These are phyloP conservation scores for Monosporozyma servazzii DNA, from an alignment of 805 yeast species.

Conservation along the genomic window DNA sequence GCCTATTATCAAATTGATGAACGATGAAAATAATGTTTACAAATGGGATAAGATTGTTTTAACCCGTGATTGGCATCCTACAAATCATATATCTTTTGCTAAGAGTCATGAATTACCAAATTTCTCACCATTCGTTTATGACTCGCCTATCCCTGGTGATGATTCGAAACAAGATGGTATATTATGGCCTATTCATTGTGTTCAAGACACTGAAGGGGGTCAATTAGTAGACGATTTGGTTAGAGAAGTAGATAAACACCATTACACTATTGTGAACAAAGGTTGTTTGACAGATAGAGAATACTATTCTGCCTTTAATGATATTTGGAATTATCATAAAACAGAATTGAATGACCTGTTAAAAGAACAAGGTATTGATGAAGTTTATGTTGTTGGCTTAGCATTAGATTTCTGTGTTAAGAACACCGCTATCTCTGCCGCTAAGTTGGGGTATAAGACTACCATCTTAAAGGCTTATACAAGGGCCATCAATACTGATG, in stretches of 20 bases:
- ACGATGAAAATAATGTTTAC: conserved; percentile 24
- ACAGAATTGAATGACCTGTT: conserved; percentile 56
- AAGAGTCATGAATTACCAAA: conserved; percentile 47
- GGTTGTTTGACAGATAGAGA: conserved; percentile 69
- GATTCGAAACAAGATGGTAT: conserved; percentile 33
- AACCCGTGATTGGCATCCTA: conserved; percentile 87
- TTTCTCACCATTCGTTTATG: conserved; percentile 40
- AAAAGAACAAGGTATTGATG: conserved; percentile 37
- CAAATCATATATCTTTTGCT: conserved; percentile 74
- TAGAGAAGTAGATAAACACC: conserved; percentile 29
- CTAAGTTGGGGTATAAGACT: conserved; percentile 52
- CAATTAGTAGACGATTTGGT: conserved; percentile 36
- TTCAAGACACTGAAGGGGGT: conserved; percentile 62
- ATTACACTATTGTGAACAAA: conserved; percentile 43
- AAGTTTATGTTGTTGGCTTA: conserved; percentile 68
- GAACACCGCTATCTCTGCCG: conserved; percentile 65
- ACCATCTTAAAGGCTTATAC: conserved; percentile 49
- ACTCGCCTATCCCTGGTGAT: conserved; percentile 38
- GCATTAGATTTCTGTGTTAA: conserved; percentile 85
- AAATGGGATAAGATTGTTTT: conserved; percentile 60
- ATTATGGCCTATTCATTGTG: conserved; percentile 90
- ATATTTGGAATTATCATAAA: conserved; percentile 61
- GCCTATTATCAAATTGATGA: conserved; percentile 40
- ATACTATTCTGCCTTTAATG: conserved; percentile 80
- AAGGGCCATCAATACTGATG: conserved; percentile 45